Evolutionary conservation across 495 filamentous ascomycete genomes (phyloP), one percentile per base, ranked within the genome.

Genomic region (Astrothelium subdiscretum): DNA sequence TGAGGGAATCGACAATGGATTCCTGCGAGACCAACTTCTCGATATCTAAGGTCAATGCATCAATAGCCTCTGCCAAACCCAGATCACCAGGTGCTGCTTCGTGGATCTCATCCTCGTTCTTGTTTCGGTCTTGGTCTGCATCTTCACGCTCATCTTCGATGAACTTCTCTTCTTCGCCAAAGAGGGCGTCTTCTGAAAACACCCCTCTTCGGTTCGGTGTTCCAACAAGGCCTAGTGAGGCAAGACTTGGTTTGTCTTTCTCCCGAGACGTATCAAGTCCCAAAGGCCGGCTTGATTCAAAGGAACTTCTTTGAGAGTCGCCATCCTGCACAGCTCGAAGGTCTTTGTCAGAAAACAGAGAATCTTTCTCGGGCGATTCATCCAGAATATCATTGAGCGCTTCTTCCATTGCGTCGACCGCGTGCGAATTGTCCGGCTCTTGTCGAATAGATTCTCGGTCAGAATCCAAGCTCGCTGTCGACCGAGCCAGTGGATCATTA

Each of bases 321-420:
- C 72, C 72, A 13, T 78, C 78, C n/a, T 73, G 71, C 4, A 68
- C 68, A n/a, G 78, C 78, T 22, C 78, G 74, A 10, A 82, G 35
- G 51, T 68, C 79, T 8, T 70, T 63, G 22, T 79, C 77, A 40
- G 73, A 70, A 48, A 83, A 83, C 18, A 75, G 69, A 40, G 76
- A 73, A 20, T 80, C 78, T 57, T 82, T 75, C 42, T 79, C 76
- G 26, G 81, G 79, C 57, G 87, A 81, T 61, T 90, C 85, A 62
- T 90, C 91, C 72, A 99, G 89, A 59, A 99, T 99, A 65, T 91
- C 88, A 68, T 88, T 95, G n/a, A 99, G 77, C 54, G 94, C 94
- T 59, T 85, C 85, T 72, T 97, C 91, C 88, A 99, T 91, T 0
- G 90, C 94, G 74, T 95, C 84, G 20, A 99, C 90, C 32, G 96